Conservation (phyloP, 169 alveolate species). For the Eimeria falciformis region DNA sequence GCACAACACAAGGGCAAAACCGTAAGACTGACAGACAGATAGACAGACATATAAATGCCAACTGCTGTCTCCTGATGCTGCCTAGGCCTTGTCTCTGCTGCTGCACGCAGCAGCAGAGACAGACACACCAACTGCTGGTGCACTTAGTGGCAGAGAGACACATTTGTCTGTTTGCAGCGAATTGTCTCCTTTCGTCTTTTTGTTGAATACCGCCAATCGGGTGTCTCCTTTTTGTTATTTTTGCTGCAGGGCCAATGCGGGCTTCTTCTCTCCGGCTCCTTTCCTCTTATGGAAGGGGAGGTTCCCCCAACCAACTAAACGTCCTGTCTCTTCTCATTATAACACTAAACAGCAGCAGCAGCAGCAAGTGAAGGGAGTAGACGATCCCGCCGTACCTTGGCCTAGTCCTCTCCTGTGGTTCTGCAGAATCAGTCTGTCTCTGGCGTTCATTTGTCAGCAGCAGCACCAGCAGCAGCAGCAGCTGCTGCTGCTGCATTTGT, state of each 20-base stretch:
- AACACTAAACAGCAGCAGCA: no score
- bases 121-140: neutral
- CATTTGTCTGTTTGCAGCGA: no score
- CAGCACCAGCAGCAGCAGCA: no score
- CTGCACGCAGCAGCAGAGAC: neutral
- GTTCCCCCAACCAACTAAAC: neutral
- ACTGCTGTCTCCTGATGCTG: neutral
- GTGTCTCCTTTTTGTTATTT: neutral
- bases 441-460: no score
- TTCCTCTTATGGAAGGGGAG: constrained; percentile 37
- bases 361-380: no score
- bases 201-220: neutral
- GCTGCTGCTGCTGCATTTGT: no score
- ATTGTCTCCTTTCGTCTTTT: neutral
- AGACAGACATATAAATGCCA: neutral
- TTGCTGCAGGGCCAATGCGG: constrained; percentile 76
- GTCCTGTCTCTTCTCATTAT: no score
- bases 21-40: neutral
- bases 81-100: neutral
- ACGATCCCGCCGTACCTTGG: no score
- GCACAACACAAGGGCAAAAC: constrained; percentile 54
- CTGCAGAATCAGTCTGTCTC: no score
- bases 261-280: constrained; percentile 53
- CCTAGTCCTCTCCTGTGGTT: no score
- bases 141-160: neutral